Base-by-base conservation (phyloP, 2,329 filamentous ascomycete genomes). In the Pseudocercospora eumusae region DNA sequence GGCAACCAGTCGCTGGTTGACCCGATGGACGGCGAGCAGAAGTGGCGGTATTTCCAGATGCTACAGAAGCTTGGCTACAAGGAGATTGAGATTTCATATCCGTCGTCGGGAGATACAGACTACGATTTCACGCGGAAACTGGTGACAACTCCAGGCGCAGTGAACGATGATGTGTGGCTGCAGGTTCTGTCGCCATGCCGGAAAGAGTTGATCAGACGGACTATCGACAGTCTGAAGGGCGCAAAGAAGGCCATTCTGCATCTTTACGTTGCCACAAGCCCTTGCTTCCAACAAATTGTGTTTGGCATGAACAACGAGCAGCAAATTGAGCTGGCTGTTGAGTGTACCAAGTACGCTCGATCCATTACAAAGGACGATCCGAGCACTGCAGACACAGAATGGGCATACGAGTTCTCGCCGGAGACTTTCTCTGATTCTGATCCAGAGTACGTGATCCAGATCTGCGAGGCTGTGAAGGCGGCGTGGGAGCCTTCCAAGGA, bases 31-130 rank as follows among this genome's bases (percentile, higher is more conserved):
- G 92, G 92, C 69, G 91, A 96, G 54, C 92, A 97, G 82, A 98
- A 98, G 80, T 95, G 90, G 86, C 83, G 84, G 64, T 98, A 93
- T 83, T 98, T 98, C 83, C 88, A 93, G 79, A 96, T 96, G 92
- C 86, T 98, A 58, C 86, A 89, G 72, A 87, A 93, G 64, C 84
- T 97, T 55, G 93, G 95, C 70, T 98, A 96, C 84, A 98, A 97
- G 80, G 93, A 98, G 79, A 97, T 98, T 68, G 93, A 98, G 76
- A 89, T 97, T 20, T 95, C 93, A 4, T 98, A 96, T 79, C 93
- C 93, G 55, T 96, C 92, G 0, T 92, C 93, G 13, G 96, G 92
- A 42, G 89, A 96, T 75, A 96, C 90, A 73, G 95, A 98, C 80
- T 98, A 93, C 81, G 91, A 96, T 81, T 98, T 98, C 75, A 96